These are phyloP conservation scores for Colletotrichum cereale DNA, from an alignment of 2,329 filamentous ascomycete genomes.

Conservation along the genomic window DNA sequence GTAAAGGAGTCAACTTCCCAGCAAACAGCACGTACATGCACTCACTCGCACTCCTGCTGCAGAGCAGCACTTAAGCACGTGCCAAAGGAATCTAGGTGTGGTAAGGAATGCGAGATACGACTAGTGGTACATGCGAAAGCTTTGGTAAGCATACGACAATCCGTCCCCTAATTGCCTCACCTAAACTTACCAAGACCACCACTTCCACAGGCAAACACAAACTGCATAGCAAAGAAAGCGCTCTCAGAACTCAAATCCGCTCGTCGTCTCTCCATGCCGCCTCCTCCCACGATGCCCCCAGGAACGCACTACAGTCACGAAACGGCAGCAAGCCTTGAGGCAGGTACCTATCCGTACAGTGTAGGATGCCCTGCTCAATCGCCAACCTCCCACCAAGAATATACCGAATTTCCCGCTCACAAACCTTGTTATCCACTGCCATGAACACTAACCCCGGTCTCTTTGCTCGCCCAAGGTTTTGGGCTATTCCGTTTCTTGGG, in stretches of 20 bases:
- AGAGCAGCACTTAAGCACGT: no score
- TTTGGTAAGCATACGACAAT: neutral
- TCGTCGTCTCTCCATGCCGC: slow-evolving; percentile 5
- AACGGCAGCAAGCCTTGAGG: slow-evolving; percentile 32
- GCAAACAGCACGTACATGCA: no score
- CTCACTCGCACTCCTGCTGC: no score
- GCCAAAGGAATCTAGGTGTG: no score
- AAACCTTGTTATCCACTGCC: slow-evolving; percentile 20
- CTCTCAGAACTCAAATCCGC: slow-evolving; percentile 25
- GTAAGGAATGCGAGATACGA: neutral
- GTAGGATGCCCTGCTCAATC: slow-evolving; percentile 3
- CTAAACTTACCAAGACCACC: slow-evolving; percentile 6
- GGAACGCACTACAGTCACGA: slow-evolving; percentile 13
- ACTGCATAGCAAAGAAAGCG: neutral
- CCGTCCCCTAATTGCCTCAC: neutral
- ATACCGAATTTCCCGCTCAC: slow-evolving; percentile 3
- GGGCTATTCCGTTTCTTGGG: slow-evolving; percentile 9
- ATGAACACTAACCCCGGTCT: neutral
- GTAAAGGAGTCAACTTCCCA: no score
- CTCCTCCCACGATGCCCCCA: slow-evolving; percentile 33
- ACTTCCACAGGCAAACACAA: slow-evolving; percentile 11
- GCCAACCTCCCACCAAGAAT: slow-evolving; percentile 11
- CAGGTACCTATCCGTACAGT: no score
- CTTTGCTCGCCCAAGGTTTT: slow-evolving; percentile 18
- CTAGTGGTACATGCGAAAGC: neutral